Conservation (phyloP, 1,284 basidiomycete genomes). For the Sanghuangporus baumii region DNA sequence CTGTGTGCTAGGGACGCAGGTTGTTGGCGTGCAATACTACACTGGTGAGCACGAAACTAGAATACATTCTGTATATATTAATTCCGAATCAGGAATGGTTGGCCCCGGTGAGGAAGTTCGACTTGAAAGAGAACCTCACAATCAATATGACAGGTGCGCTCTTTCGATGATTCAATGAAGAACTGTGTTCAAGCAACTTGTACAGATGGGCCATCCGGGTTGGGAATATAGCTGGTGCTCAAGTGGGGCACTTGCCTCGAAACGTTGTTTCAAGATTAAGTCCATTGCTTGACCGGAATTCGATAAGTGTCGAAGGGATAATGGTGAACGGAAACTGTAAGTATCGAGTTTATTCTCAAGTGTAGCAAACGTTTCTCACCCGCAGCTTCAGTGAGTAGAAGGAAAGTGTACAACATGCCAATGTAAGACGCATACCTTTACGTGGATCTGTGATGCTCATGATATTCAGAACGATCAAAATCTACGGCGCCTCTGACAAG, state of each 20-base stretch:
- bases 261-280: conserved; percentile 57
- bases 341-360: conserved; percentile 21
- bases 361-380: neutral
- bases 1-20: conserved; percentile 49
- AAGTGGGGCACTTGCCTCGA: conserved; percentile 77
- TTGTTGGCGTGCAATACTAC: conserved; percentile 84
- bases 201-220: conserved; percentile 73
- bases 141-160: conserved; percentile 58
- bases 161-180: neutral
- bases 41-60: conserved; percentile 36
- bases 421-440: conserved; percentile 38
- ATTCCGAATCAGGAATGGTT: conserved; percentile 53
- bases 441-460: neutral
- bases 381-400: conserved; percentile 35
- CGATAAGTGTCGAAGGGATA: conserved; percentile 69
- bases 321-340: conserved; percentile 70
- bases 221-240: conserved; percentile 62
- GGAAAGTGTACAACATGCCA: conserved; percentile 45
- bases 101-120: conserved; percentile 74
- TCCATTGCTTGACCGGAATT: conserved; percentile 59
- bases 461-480: conserved; percentile 55
- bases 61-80: neutral
- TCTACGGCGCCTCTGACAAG: conserved; percentile 62
- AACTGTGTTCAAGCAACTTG: neutral
- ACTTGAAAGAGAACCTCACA: conserved; percentile 63